Evolutionary conservation across 2,329 filamentous ascomycete genomes (phyloP), one percentile per base, ranked within the genome.

Genomic region (Xenoacremonium recifei): DNA sequence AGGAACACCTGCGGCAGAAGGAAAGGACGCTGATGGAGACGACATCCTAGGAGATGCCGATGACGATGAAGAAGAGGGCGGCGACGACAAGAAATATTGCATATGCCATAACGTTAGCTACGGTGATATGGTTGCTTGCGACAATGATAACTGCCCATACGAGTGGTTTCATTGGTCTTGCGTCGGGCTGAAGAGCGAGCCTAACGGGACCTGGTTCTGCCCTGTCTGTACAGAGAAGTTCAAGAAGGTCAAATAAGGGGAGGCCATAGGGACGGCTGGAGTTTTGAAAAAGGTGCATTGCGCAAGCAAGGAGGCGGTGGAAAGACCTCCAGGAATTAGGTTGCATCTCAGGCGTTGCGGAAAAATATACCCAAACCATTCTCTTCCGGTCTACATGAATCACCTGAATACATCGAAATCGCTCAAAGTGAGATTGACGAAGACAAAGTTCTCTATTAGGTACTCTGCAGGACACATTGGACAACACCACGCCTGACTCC

Each of bases 111-210:
- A 86, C 55, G 85, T 91, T 51, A 89, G 85, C 64, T 90, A 87
- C 59, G 88, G 88, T 47, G 85, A 92, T 59, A 93, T 93, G 88
- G 87, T 93, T 49, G 88, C 87, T 21, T 93, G 88, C 69, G 88
- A 93, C 70, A 92, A 92, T 63, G 82, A 86, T 44, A 77, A 84
- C 51, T 93, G 88, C 65, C 82, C 83, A 35, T 87, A 80, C 59
- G 87, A 93, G 68, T 93, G 88, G 88, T 93, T 93, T 64, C 88
- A 93, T 67, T 93, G 87, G 85, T 82, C 73, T 32, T 86, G 82
- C 55, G 82, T 86, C 37, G 80, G 81, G 16, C 71, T 86, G 21
- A 84, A 82, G 64, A 83, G 77, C 54, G 82, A 85, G 60, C 82
- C 82, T 6, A 79, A 78, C 42, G 82, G 82, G 21, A 82, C 74